Percentiles rank a stretch among this genome's conserved stretches.
Conservation (phyloP, 2,329 filamentous ascomycete species). For the Penicillium sp. region DNA sequence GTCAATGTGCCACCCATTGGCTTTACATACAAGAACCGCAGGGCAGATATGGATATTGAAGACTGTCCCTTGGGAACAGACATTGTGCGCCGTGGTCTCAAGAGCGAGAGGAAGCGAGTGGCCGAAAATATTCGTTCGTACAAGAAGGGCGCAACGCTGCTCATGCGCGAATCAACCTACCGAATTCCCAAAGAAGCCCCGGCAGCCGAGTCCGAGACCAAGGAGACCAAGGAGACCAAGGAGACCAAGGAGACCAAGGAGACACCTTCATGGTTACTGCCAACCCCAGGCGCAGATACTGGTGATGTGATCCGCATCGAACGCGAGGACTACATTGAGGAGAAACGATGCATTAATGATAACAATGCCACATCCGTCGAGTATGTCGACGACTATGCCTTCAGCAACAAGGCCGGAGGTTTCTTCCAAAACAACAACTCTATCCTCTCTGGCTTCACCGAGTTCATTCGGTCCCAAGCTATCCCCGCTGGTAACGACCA, state of each 20-base stretch:
- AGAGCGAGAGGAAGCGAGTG: slow-evolving; percentile 75
- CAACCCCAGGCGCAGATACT: slow-evolving; percentile 31
- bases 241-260: slow-evolving; percentile 19
- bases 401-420: slow-evolving; percentile 86
- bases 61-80: slow-evolving; percentile 95
- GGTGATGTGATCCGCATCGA: slow-evolving; percentile 56
- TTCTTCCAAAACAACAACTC: slow-evolving; percentile 99
- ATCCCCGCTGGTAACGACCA: slow-evolving; percentile 51
- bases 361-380: slow-evolving; percentile 80
- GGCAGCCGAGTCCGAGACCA: slow-evolving; percentile 12
- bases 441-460: slow-evolving; percentile 82
- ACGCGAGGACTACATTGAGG: slow-evolving; percentile 64
- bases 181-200: slow-evolving; percentile 47
- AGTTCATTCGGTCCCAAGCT: slow-evolving; percentile 80
- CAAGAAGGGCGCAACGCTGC: slow-evolving; percentile 78
- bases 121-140: slow-evolving; percentile 69
- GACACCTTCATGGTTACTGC: slow-evolving; percentile 18
- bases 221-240: too few relatives aligned
- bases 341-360: slow-evolving; percentile 88
- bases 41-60: slow-evolving; percentile 86
- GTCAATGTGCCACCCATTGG: slow-evolving; percentile 79
- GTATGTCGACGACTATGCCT: slow-evolving; percentile 80
- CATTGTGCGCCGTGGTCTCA: slow-evolving; percentile 77
- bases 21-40: slow-evolving; percentile 83
- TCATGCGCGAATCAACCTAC: slow-evolving; percentile 81